Evolutionary conservation across 1,284 basidiomycete genomes (phyloP).

Genomic region (Grifola frondosa): DNA sequence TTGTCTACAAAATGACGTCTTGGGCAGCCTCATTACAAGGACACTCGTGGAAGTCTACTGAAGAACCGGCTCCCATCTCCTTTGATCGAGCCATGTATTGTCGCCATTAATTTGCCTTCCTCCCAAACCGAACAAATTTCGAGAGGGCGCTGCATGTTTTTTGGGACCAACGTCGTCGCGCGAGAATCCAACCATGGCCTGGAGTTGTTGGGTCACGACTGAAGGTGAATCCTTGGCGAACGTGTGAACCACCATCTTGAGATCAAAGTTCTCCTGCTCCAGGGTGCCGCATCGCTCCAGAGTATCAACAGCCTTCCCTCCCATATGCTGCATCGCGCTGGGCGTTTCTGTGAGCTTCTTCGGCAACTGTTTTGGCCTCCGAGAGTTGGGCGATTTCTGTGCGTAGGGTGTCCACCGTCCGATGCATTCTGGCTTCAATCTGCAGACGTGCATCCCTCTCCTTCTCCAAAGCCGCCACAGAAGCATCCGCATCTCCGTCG

Average conservation of each 20-base stretch:
- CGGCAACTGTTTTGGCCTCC: conserved; percentile 4
- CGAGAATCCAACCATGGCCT: too few relatives aligned
- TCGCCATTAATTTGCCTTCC: too few relatives aligned
- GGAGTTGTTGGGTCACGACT: conserved; percentile 9
- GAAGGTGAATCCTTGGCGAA: conserved; percentile 8
- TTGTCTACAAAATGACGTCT: too few relatives aligned
- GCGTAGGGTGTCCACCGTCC: conserved; percentile 15
- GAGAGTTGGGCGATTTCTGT: conserved; percentile 14
- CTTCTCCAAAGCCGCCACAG: conserved; percentile 11
- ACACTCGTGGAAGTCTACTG: too few relatives aligned
- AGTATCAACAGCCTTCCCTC: conserved; percentile 10
- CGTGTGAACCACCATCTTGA: conserved; percentile 13
- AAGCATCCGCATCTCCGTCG: neutral
- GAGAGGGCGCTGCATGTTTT: too few relatives aligned
- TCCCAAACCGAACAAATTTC: too few relatives aligned
- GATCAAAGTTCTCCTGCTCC: conserved; percentile 15
- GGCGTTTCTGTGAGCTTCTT: conserved; percentile 9
- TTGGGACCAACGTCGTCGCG: too few relatives aligned
- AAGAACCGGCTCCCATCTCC: too few relatives aligned
- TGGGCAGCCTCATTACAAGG: too few relatives aligned
- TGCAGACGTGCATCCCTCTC: conserved; percentile 14
- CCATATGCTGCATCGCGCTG: conserved; percentile 12
- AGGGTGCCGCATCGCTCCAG: conserved; percentile 14
- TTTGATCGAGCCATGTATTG: too few relatives aligned
- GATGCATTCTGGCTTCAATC: conserved; percentile 10